Base-by-base conservation (phyloP, 371 early-diverging fungal genomes). In the Mortierella sp. region DNA sequence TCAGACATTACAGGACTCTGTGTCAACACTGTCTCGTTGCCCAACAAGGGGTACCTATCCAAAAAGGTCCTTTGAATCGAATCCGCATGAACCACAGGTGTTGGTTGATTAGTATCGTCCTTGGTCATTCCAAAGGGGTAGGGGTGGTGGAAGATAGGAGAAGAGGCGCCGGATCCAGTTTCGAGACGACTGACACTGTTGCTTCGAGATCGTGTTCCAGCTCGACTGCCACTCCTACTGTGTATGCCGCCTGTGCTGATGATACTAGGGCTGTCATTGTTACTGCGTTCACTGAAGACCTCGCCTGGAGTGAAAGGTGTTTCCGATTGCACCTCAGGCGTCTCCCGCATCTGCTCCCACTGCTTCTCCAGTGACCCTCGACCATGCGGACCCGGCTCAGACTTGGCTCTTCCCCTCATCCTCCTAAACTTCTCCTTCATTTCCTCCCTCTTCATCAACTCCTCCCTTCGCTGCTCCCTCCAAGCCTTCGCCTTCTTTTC, bases 401-500 rank as follows among this genome's bases (percentile, higher is more conserved):
- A 37, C 21, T 40, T 40, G 2, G 43, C 6, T 6, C 11, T 19
- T 8, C 2, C 40, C 67, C 24, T 5, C 9, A 0, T 34, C 21
- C 24, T 34, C 19, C 21, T 19, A 61, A 37, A 37, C 40, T 34
- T 64, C 16, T 64, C 67, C 67, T 37, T 21, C 40, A 37, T 19
- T 24, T 57, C 19, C 57, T 77, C 82, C 28, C 78, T 59, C 37
- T 61, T 77, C 11, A 2, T 51, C 51, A 59, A 11, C 2, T 69
- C 77, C 0, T 57, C 44, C 31, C 34, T 72, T 40, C 64, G 31
- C 64, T 77, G 73, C 14, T 80, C 86, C 19, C 71, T 67, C 78
- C 74, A 81, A 9, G 5, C 31, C 67, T 79, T 80, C 16, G 75
- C 61, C 34, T 75, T 78, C 24, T 55, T 37, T 46, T 82, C 86